These are phyloP conservation scores for Kwoniella dejecticola DNA, from an alignment of 768 basidiomycete species.

Conservation along the genomic window DNA sequence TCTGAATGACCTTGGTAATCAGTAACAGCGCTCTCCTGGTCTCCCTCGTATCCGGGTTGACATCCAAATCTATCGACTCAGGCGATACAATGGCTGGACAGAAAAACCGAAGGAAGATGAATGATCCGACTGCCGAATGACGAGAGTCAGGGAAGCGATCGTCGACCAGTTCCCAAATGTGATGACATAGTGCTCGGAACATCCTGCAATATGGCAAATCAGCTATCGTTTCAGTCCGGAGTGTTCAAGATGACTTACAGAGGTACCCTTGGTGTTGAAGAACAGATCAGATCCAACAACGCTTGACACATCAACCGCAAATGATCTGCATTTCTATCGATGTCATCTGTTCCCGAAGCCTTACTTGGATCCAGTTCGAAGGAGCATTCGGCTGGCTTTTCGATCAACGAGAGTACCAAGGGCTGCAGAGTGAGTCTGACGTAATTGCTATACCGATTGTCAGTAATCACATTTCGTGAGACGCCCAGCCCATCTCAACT, in stretches of 20 bases:
- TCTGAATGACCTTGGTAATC: conserved; percentile 89
- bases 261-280: conserved; percentile 71
- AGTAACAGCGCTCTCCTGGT: conserved; percentile 78
- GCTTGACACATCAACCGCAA: conserved; percentile 72
- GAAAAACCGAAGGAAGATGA: conserved; percentile 92
- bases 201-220: conserved; percentile 7
- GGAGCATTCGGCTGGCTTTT: conserved; percentile 70
- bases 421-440: conserved; percentile 77
- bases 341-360: conserved; percentile 62
- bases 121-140: conserved; percentile 61
- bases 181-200: conserved; percentile 57
- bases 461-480: not conserved
- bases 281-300: conserved; percentile 73
- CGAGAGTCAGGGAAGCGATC: conserved; percentile 52
- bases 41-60: conserved; percentile 65
- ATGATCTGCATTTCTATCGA: conserved; percentile 68
- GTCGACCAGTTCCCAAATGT: conserved; percentile 61
- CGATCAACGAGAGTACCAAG: conserved; percentile 71
- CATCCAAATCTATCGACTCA: conserved; percentile 77
- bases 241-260: conserved; percentile 61
- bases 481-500: conserved; percentile 2
- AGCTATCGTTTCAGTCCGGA: not conserved
- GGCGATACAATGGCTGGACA: conserved; percentile 87
- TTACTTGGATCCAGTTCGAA: conserved; percentile 73
- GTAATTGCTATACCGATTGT: conserved; percentile 61